Evolutionary conservation across 805 yeast genomes (phyloP).

Genomic region (Saccharomycopsis fodiens): DNA sequence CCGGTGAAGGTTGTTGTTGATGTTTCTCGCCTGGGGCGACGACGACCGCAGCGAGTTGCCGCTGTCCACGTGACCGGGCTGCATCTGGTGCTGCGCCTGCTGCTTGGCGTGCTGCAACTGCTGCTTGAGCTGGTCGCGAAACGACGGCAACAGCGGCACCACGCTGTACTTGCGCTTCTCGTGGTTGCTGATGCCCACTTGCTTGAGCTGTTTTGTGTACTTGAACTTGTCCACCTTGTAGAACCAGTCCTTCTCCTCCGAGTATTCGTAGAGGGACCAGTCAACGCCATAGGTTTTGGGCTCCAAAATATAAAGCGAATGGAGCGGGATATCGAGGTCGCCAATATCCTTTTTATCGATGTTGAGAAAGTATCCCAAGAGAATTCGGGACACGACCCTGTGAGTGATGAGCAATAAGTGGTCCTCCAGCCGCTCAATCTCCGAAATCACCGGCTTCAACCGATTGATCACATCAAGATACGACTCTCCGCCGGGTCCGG

Average conservation of each 20-base stretch:
- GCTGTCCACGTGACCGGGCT: too few species aligned
- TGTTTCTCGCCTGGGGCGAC: too few species aligned
- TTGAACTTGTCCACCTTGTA: slow-evolving; percentile 42
- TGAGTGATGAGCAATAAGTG: slow-evolving; percentile 81
- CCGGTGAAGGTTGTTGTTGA: not conserved
- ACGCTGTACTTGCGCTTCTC: slow-evolving; percentile 19
- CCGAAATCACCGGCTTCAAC: slow-evolving; percentile 82
- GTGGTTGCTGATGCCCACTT: slow-evolving; percentile 12
- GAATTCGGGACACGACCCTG: slow-evolving; percentile 81
- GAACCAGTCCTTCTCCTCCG: slow-evolving; percentile 72
- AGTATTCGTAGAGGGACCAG: slow-evolving; percentile 83
- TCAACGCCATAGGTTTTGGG: slow-evolving; percentile 95
- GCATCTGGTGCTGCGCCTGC: not conserved
- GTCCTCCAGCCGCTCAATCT: slow-evolving; percentile 84
- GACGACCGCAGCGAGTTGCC: too few species aligned
- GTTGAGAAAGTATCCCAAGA: slow-evolving; percentile 84
- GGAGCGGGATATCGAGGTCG: slow-evolving; percentile 87
- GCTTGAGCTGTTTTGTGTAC: slow-evolving; percentile 21
- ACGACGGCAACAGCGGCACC: slow-evolving; percentile 17
- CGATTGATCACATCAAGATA: slow-evolving; percentile 90
- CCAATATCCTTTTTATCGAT: slow-evolving; percentile 73
- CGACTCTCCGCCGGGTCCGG: slow-evolving; percentile 96
- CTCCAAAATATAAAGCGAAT: slow-evolving; percentile 82
- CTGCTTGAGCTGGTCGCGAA: not conserved
- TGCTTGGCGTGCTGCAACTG: not conserved